Base-by-base conservation (phyloP, 768 basidiomycete genomes). In the Pisolithus orientalis region DNA sequence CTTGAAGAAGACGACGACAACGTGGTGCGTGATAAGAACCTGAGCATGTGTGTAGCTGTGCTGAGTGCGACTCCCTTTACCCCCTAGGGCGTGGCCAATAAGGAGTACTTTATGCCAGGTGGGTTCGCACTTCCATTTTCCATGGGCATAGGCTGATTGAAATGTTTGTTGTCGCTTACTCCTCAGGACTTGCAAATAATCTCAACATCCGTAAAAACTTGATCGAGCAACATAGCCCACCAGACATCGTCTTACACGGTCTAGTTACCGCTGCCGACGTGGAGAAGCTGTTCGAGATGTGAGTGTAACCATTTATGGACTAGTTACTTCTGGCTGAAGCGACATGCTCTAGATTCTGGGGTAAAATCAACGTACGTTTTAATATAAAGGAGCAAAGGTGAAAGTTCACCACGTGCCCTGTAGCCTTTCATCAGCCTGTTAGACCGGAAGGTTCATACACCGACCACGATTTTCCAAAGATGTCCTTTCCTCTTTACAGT, bases 401-500 rank as follows among this genome's bases (percentile, higher is more conserved):
- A 65, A 24, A 38, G n/a, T 21, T 44, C 1, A 14, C 37, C 46
- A 47, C 27, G 42, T 44, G 14, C 54, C 43, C 34, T 21, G 44
- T 49, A 65, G 80, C 80, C 83, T 1, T 83, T 83, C 57, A 77
- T 94, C 16, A 87, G 87, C 3, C 68, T 94, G 24, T 75, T 95
- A 10, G 91, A 94, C 65, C 84, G 84, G 9, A 82, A 80, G 6
- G 72, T 94, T 14, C 93, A 94, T 62, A 92, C 86, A 0, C 83
- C 90, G 9, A 80, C 83, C 6, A 78, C 81, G 3, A 89, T 87
- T 9, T 91, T 89, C 59, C 80, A 87, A 17, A 76, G 93, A 49
- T 90, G 88, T 60, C 92, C 93, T 0, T 95, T 94, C 73, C 73
- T 95, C 32, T 92, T 93, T 66, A 94, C 92, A 44, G 90, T 91